Base-by-base conservation (phyloP, 352 stramenopile genomes). In the Globisporangium mamillatum region DNA sequence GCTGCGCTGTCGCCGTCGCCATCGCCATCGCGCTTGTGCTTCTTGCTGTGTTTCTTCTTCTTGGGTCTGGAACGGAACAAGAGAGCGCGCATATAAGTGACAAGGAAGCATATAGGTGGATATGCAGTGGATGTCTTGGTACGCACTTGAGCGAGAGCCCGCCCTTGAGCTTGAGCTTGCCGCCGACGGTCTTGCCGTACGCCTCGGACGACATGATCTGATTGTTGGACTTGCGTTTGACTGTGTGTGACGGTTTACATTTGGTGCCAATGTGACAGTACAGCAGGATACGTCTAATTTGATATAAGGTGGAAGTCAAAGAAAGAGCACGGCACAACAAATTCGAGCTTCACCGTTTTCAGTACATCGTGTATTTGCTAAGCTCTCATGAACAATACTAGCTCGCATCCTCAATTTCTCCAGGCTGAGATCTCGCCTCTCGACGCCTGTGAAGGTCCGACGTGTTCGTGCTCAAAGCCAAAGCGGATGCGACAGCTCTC, bases 141-240 rank as follows among this genome's bases (percentile, higher is more conserved):
- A 46, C 82, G 50, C 79, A 83, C 69, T 90, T 95, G 34, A 97
- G 77, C 63, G 95, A 89, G 70, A 98, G 48, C 1, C 84, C 80
- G 63, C 88, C 86, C 72, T 95, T 96, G 66, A 96, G 86, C 78
- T 85, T 72, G 66, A 96, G 72, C 68, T 91, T 92, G 55, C 87
- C 88, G 34, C 87, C 80, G 24, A 96, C 77, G 24, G 86, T 86
- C 79, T 89, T 92, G 67, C 60, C 64, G 58, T 93, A 93, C 38
- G 80, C 80, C 38, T 46, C 38, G 38, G 38, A 46, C 4, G 38
- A 46, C 38, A 46, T 44, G 36, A 18, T 46, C 38, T 46, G 38
- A 12, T 38, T 38, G 32, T 38, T 38, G 32, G 8, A 10, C 32
- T 36, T 36, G 32, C 32, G 5, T 38, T 38, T 38, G 32, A 3